Conservation (phyloP, 371 early-diverging fungal species). For the Amoeboaphelidium protococcarum region DNA sequence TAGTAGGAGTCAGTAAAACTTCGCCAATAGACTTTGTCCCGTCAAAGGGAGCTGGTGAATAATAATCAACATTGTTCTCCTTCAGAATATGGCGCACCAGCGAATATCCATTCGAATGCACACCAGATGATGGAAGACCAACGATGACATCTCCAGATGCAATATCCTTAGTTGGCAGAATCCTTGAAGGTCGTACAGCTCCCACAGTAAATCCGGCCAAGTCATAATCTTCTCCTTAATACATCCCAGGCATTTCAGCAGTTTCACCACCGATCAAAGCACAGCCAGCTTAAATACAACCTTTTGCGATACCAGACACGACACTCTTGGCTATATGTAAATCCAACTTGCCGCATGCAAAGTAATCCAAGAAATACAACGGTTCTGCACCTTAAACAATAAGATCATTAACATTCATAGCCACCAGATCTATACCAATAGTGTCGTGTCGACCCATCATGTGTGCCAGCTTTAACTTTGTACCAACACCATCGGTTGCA, state of each 20-base stretch:
- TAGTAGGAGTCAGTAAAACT: constrained; percentile 69
- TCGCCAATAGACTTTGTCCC: constrained; percentile 31
- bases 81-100: constrained; percentile 71
- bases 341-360: constrained; percentile 74
- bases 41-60: constrained; percentile 54
- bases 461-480: constrained; percentile 88
- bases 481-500: constrained; percentile 94
- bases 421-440: constrained; percentile 79
- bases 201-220: constrained; percentile 92
- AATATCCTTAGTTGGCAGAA: constrained; percentile 57
- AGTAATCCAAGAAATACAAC: constrained; percentile 89
- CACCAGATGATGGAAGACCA: constrained; percentile 72
- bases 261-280: constrained; percentile 95
- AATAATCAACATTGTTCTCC: constrained; percentile 31
- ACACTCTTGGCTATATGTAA: constrained; percentile 70
- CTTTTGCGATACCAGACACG: constrained; percentile 75
- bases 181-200: constrained; percentile 59
- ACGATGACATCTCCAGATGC: constrained; percentile 52
- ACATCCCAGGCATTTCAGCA: constrained; percentile 96
- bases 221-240: constrained; percentile 48
- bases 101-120: constrained; percentile 92
- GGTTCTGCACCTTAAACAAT: constrained; percentile 97
- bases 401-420: constrained; percentile 94
- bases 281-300: constrained; percentile 68
- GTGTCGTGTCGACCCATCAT: constrained; percentile 54